Evolutionary conservation across 306 rosid species (phyloP), one percentile per base, ranked within the genome.

Genomic region (Quercus robur): DNA sequence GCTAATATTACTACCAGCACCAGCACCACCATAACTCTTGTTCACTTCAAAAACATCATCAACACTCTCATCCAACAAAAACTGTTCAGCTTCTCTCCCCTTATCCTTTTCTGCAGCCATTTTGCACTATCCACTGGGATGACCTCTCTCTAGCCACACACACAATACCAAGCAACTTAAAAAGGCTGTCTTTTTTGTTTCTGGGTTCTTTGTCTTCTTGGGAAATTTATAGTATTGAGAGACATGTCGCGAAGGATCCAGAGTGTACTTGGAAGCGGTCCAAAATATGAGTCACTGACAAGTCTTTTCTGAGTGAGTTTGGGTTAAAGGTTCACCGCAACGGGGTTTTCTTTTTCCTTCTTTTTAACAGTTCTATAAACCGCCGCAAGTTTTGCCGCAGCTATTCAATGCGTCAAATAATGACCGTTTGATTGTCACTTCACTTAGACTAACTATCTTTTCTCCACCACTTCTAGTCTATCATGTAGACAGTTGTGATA

Each of bases 11-110:
- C 81, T 58, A 46, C 81, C 71, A 35, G 38, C 41, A 2, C 74
- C 70, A 75, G 81, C 61, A 46, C 83, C 71, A 2, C 74, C 86
- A 17, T 79, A 85, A 41, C 20, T 62, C 41, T 74, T 83, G 35
- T 59, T 56, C 71, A 28, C 78, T 77, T 90, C 93, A 41, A 83
- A 77, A 33, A 76, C 77, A 18, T 87, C 81, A 0, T 73, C 88
- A 8, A 72, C 88, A 26, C 68, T 52, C 52, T 83, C 83, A 23
- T 83, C 81, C 71, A 75, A 12, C 77, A 76, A 84, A 82, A 57
- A 71, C 17, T 73, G 76, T 54, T 84, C 88, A 2, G 87, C 2
- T 8, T 84, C 84, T 46, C 11, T 75, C 33, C 41, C 85, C 72
- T 70, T 82, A 11, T 17, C 77, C 15, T 70, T 75, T 14, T 28